Evolutionary conservation across 192 early-diverging fungal species (phyloP), one percentile per base, ranked within the genome.

Genomic region (Entrophospora sp.): DNA sequence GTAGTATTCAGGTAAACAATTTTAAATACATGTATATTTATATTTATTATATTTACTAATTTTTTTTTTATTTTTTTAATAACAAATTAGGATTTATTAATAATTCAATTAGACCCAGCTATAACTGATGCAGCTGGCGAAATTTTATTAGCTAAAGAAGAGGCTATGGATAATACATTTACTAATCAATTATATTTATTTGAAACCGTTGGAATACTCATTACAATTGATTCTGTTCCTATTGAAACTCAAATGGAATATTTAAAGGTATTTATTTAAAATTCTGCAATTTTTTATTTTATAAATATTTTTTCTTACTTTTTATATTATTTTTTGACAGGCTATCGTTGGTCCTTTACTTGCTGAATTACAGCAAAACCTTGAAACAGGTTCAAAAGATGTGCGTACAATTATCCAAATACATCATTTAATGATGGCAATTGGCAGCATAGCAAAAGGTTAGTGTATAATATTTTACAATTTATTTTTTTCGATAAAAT

Each of bases 191-290:
- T 91, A 27, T 95, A 89, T 72, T 69, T 96, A 35, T 96, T 94
- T 79, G 95, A 97, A 72, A 85, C 92, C 7, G 90, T 89, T 63
- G 95, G 95, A n/a, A 80, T 87, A 42, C 75, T 96, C 73, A 95
- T 96, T 70, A 88, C 95, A n/a, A 73, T 85, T 25, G 84, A 89
- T 14, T 75, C 67, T 60, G 75, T 91, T 46, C 79, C 86, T 42
- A 71, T 78, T 34, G 75, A 78, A 36, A 83, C 84, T 51, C 91
- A 94, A 79, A 81, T 83, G 65, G 81, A 90, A 66, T 81, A 79
- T 45, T 24, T 51, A 66, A 44, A 66, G 31, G 64, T 66, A 56
- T 56, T 55, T 31, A 27, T 31, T 9, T 55, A 2, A n/a, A 55
- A 12, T 14, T 18, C 9, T 3, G 18, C 5, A 20, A 30, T 59